Conservation (phyloP, 352 stramenopile genomes). For the Phytophthora idaei region DNA sequence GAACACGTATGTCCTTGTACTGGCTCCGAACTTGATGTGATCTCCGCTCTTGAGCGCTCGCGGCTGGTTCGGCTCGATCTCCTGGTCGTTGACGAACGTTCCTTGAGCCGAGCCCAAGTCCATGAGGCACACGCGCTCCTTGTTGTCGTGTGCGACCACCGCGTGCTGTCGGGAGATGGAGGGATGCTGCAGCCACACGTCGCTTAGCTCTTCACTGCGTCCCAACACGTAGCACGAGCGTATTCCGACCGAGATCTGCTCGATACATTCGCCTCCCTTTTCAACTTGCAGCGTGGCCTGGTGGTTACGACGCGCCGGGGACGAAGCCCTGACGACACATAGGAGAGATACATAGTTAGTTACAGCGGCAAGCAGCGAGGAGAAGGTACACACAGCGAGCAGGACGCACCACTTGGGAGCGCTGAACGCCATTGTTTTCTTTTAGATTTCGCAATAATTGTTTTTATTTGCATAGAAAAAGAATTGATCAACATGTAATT, state of each 20-base stretch:
- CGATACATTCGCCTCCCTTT: constrained; percentile 53
- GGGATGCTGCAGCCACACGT: constrained; percentile 78
- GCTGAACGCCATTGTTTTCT: constrained; percentile 19
- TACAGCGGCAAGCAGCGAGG: not conserved
- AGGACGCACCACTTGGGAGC: constrained; percentile 31
- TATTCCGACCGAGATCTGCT: constrained; percentile 51
- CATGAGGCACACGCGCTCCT: constrained; percentile 59
- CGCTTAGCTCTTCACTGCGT: constrained; percentile 75
- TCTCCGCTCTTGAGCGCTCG: constrained; percentile 51
- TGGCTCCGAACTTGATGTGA: constrained; percentile 62
- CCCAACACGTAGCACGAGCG: constrained; percentile 75
- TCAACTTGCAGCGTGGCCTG: constrained; percentile 56
- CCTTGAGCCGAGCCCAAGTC: constrained; percentile 87
- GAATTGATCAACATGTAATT: no score
- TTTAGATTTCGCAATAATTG: not conserved
- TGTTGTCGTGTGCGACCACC: constrained; percentile 67
- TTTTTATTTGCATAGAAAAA: no score
- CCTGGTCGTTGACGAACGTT: constrained; percentile 78
- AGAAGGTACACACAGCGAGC: not conserved
- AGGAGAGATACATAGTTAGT: not conserved
- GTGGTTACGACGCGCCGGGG: constrained; percentile 49
- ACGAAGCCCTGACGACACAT: constrained; percentile 46
- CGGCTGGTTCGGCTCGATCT: constrained; percentile 60
- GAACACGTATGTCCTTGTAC: constrained; percentile 66
- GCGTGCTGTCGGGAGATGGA: constrained; percentile 87